Percentiles rank a stretch among this genome's conserved stretches.
Evolutionary conservation across 768 basidiomycete genomes (phyloP).

Genomic region (Amanita exitialis): DNA sequence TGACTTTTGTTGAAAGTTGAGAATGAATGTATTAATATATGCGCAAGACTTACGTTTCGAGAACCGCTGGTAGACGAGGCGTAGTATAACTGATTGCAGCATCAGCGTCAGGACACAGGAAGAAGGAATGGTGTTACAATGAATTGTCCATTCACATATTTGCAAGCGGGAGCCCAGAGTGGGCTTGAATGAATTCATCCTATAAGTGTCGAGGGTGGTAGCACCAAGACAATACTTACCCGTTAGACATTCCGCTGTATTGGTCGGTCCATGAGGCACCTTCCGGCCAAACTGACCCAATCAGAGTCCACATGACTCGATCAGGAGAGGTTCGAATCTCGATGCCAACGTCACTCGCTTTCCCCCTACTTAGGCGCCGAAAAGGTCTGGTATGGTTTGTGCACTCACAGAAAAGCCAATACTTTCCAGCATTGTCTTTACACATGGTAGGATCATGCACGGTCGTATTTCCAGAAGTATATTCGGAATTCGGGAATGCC

Average conservation of each 20-base stretch:
- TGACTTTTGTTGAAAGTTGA: no score
- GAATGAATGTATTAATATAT: no score
- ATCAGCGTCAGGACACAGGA: constrained; percentile 10
- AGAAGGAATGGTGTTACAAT: no score
- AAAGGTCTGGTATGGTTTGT: no score
- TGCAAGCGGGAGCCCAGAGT: no score
- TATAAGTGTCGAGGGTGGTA: no score
- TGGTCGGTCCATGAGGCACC: constrained; percentile 35
- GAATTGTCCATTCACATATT: no score
- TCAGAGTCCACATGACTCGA: constrained; percentile 33
- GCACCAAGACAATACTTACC: constrained; percentile 25
- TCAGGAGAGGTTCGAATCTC: constrained; percentile 14
- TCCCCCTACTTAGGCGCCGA: no score
- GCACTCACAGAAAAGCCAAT: constrained; percentile 35
- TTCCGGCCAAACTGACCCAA: constrained; percentile 36
- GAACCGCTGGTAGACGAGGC: constrained; percentile 20
- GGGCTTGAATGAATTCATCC: no score
- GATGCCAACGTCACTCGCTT: no score
- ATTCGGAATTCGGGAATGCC: constrained; percentile 15
- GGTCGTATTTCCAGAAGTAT: constrained; percentile 29
- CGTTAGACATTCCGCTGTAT: no score
- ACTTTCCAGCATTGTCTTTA: constrained; percentile 34
- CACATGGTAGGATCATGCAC: constrained; percentile 42
- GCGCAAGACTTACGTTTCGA: constrained; percentile 17
- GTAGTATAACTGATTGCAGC: constrained; percentile 26